Evolutionary conservation across 148 eudicot species (phyloP), one percentile per base, ranked within the genome.

Genomic region (Drosera capensis): DNA sequence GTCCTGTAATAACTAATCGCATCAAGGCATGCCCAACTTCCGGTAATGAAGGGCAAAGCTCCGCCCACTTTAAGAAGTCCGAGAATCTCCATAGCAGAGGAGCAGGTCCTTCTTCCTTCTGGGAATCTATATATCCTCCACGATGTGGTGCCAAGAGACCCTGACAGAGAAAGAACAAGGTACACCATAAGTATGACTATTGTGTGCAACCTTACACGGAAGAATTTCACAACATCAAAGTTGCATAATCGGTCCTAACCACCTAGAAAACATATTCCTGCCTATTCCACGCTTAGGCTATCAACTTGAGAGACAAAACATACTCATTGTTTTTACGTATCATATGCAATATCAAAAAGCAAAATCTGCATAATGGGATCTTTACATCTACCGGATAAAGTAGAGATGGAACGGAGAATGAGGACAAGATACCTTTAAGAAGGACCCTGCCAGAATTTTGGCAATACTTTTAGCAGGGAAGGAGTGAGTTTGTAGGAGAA

Each of bases 111-210:
- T 90, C 99, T 53, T 90, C 99, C 65, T 73, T 80, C 59, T 90
- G 99, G 39, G 80, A 75, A 60, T 90, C 99, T 67, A 90, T 90
- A 68, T 90, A 90, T 31, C 95, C 99, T 49, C 99, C 99, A 46
- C 99, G 99, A 70, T 90, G 99, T 30, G 99, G 95, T 47, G 99
- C 99, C 49, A 90, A 64, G 49, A 90, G 69, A 57, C 99, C 99
- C 99, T 90, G 71, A 42, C 28, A 66, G 28, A 61, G n/a, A 24
- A 52, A 41, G 18, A 14, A 35, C 20, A 40, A 30, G 20, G 67
- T 64, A 25, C 49, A 46, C 7, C 39, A 50, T 21, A 49, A 7
- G 30, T 18, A 46, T 4, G 23, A 37, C 31, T 28, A 28, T 2
- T 25, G 12, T 21, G 49, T 16, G 34, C n/a, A 43, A 48, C 17